Evolutionary conservation across 2,329 filamentous ascomycete genomes (phyloP), one percentile per base, ranked within the genome.

Genomic region (Pyrenophora graminea): DNA sequence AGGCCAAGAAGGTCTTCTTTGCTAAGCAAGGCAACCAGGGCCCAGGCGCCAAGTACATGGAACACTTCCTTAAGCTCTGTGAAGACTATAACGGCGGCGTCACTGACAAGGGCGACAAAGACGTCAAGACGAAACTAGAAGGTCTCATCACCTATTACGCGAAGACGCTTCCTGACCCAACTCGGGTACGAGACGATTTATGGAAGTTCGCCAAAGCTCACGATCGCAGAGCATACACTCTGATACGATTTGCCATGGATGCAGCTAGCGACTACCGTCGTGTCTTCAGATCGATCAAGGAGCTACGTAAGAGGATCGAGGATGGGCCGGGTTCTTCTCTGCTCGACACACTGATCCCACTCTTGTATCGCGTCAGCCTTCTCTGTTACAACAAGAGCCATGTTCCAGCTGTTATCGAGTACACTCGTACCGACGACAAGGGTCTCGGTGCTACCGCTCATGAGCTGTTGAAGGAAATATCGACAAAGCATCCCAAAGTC

Each of bases 331-430:
- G 83, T 56, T 71, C 78, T n/a, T 78, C 79, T 23, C 80, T 94
- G 39, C 76, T 95, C 3, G 90, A 96, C 31, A 95, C 91, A 0
- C 72, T 99, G 21, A 83, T 87, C 5, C 89, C 91, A 4, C 79
- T 99, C 13, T 78, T 97, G 4, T 96, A 96, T 69, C 86, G 91
- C 37, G 87, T 87, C 47, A 88, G 90, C 30, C 86, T 90, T 51
- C 81, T 99, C 57, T 83, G 96, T 59, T 97, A 95, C 77, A 99
- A 97, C 76, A 87, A 90, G 67, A 97, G 93, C 69, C 92, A 99
- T 69, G 86, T 99, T 15, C 86, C 92, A 3, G 86, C 90, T 0
- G 93, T 97, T 56, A 90, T 97, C 78, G 87, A 91, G 51, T 89
- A 88, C 65, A 91, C 92, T 9, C 87, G 91, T 64, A 92, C 85